Percentiles rank a stretch among this genome's conserved stretches.
phyloP scores from a whole-genome alignment of 1,139 yeast species.

The Scheffersomyces titani region DNA sequence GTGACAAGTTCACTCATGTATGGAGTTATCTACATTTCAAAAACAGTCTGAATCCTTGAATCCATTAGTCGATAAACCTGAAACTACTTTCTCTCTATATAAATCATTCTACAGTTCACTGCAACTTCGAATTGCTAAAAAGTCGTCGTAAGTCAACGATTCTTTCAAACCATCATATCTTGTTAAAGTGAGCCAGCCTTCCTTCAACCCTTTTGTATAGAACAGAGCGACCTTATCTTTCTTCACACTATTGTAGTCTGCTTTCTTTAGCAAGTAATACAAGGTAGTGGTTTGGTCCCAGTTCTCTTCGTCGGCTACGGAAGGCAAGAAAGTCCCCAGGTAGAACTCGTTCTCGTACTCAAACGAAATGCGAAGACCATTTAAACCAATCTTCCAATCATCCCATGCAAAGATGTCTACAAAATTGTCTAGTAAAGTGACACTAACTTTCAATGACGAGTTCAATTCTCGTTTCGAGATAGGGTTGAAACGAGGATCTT shows the following conservation, averaged over 20 bases:
- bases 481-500: slow-evolving; percentile 78
- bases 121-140: slow-evolving; percentile 9
- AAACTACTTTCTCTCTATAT: background rate
- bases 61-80: background rate
- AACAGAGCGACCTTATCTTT: slow-evolving; percentile 21
- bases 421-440: slow-evolving; percentile 68
- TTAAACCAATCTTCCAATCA: slow-evolving; percentile 81
- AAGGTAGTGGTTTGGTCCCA: slow-evolving; percentile 80
- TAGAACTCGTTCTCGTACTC: slow-evolving; percentile 30
- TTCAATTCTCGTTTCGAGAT: slow-evolving; percentile 57
- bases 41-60: background rate
- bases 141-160: slow-evolving; percentile 29
- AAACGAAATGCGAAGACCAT: slow-evolving; percentile 72
- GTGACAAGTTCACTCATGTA: slow-evolving; percentile 13
- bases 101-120: background rate
- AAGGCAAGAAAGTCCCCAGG: slow-evolving; percentile 86
- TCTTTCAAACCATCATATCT: slow-evolving; percentile 43
- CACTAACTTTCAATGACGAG: slow-evolving; percentile 41
- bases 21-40: slow-evolving; percentile 1
- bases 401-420: slow-evolving; percentile 48
- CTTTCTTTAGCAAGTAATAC: slow-evolving; percentile 68
- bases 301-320: slow-evolving; percentile 85
- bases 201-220: slow-evolving; percentile 30
- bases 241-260: slow-evolving; percentile 40
- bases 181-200: slow-evolving; percentile 38